Evolutionary conservation across 2,329 filamentous ascomycete genomes (phyloP).

Genomic region (Sclerotinia nivalis): DNA sequence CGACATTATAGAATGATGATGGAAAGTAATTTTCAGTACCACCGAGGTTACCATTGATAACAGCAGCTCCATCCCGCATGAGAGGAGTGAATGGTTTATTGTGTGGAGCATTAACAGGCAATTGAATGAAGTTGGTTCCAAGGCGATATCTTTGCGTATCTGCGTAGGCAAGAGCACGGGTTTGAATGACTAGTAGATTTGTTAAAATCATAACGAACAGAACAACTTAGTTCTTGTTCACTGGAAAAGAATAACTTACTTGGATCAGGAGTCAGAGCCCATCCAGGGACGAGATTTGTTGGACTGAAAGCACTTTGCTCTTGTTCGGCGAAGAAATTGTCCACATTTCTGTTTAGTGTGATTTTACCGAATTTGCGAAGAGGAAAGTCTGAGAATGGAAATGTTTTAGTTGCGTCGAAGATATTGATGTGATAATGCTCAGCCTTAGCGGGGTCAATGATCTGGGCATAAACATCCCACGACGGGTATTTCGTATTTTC

Average conservation of each 20-base stretch:
- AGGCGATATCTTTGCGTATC: constrained; percentile 57
- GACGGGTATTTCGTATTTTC: constrained; percentile 55
- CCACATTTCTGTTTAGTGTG: constrained; percentile 51
- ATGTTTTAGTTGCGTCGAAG: constrained; percentile 56
- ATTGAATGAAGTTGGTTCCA: constrained; percentile 58
- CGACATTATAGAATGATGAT: constrained; percentile 9
- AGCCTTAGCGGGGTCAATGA: constrained; percentile 45
- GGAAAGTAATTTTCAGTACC: constrained; percentile 45
- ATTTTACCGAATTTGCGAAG: constrained; percentile 51
- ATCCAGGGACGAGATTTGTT: constrained; percentile 61
- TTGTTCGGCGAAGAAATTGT: constrained; percentile 63
- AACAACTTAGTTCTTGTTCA: neutral
- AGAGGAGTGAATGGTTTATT: constrained; percentile 41
- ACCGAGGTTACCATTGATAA: constrained; percentile 47
- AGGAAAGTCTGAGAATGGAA: constrained; percentile 50
- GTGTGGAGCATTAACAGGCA: constrained; percentile 51
- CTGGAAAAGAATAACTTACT: neutral
- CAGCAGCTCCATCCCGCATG: constrained; percentile 45
- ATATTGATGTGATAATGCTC: constrained; percentile 46
- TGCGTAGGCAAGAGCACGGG: constrained; percentile 55
- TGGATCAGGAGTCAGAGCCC: neutral
- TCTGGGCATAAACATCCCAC: constrained; percentile 50
- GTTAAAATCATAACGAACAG: neutral
- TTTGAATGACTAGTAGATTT: constrained; percentile 48
- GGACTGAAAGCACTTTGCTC: constrained; percentile 70